Evolutionary conservation across 345 rosid genomes (phyloP), one percentile per base, ranked within the genome.

Genomic region (Camelina laxa): DNA sequence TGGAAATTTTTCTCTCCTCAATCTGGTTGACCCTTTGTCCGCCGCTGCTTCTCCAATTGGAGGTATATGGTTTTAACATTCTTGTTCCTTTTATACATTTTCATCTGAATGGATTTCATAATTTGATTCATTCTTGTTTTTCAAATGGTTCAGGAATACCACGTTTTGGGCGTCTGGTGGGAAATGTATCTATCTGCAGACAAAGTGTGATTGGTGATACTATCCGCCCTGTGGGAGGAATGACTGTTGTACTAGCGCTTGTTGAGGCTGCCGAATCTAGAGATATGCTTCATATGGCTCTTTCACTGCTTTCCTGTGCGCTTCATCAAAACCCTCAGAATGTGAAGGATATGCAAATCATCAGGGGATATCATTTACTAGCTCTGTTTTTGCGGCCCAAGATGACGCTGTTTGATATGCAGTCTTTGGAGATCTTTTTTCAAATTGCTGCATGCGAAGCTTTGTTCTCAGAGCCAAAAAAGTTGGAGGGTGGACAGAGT

Each of bases 11-110:
- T 92, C 97, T 55, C 80, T 95, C 85, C 91, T 95, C 79, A 95
- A 95, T 91, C 85, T 95, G 81, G 97, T 95, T 67, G 99, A 95
- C 82, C 98, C 99, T 39, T 75, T 85, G 88, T 92, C 98, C 12
- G 99, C 98, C 31, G 98, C 98, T 73, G 96, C 99, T 82, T 95
- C 99, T 81, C 98, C 99, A 65, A 92, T 95, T 30, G 97, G 99
- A 64, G 99, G 99, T 91, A 81, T 76, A 83, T 56, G 64, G 45
- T 69, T 72, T 64, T 70, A 36, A 56, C 47, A 30, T 36, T 38
- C 47, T 69, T 9, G 17, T 56, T 62, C 6, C 19, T 79, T n/a
- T 55, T 30, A 24, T 31, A 36, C 41, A 55, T 63, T 72, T 44
- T 67, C 54, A 11, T 60, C 22, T 53, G 35, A 36, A 41, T 79